phyloP scores from a whole-genome alignment of 1,284 basidiomycete species.

The Microbotryum violaceum region DNA sequence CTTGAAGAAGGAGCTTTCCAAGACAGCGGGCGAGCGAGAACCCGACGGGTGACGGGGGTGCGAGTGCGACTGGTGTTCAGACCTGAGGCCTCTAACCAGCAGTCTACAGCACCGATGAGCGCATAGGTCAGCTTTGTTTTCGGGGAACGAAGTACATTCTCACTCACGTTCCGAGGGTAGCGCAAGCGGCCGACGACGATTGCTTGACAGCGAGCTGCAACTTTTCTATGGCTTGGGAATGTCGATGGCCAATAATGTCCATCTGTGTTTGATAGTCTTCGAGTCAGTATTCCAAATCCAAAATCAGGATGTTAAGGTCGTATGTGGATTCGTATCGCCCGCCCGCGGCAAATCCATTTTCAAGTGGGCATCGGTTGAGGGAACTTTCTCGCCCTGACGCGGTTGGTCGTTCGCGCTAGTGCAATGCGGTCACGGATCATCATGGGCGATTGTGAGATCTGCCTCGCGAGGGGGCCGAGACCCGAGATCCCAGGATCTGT shows the following conservation, averaged over 20 bases:
- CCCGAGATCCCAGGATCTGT: too few species aligned
- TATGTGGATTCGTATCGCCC: background rate
- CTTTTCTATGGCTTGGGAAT: conserved; percentile 12
- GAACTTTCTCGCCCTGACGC: background rate
- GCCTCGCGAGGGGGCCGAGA: background rate
- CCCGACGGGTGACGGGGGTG: background rate
- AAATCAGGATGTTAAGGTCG: too few species aligned
- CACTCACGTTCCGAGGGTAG: conserved; percentile 29
- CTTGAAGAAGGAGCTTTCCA: conserved; percentile 11
- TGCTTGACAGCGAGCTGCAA: conserved; percentile 19
- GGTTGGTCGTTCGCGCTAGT: background rate
- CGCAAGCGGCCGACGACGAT: conserved; percentile 26
- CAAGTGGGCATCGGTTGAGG: background rate
- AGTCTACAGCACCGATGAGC: background rate
- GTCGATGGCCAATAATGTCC: conserved; percentile 28
- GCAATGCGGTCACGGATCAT: background rate
- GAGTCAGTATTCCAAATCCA: background rate
- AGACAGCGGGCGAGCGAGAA: background rate
- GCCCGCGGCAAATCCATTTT: background rate
- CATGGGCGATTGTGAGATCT: background rate
- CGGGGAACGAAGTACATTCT: too few species aligned
- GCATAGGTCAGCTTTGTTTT: too few species aligned
- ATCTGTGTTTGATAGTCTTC: conserved; percentile 13
- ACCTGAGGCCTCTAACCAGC: background rate
- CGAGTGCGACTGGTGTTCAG: background rate